Base-by-base conservation (phyloP, 164 flowering plant genomes). In the Magnolia sinica region DNA sequence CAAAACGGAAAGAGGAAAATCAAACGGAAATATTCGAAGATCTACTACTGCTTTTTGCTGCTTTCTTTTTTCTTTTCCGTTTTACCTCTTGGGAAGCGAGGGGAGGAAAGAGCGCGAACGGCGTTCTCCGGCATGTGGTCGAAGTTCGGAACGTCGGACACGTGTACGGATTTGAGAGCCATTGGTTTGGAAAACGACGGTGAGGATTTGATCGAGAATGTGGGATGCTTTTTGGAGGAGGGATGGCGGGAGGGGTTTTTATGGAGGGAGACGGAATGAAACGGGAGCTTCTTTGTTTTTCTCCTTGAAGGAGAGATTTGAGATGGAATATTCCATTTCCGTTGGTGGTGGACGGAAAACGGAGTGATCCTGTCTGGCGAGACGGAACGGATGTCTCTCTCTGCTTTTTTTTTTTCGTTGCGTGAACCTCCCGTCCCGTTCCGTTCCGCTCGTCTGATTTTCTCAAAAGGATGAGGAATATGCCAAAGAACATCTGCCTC, bases 91-190 rank as follows among this genome's bases (percentile, higher is more conserved):
- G 85, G 68, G 66, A 81, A 78, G 1, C 74, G 80, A 13, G 73
- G 8, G 68, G 86, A 72, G 67, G 23, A 78, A 50, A 78, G 68
- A 23, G 86, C 58, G 0, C 85, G 65, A 0, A 84, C 37, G 8
- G 88, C 79, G 27, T 78, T 86, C 20, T 86, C 87, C 0, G 79
- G 76, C 16, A 87, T 85, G 3, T 87, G 89, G 73, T 90, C 88
- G 50, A 91, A 88, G 72, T 81, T 75, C 1, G 88, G 93, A 16
- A 93, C 90, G 72, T 91, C 92, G 77, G 94, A 83, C 73, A 87
- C 91, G 51, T 87, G 91, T 22, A 91, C 91, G 14, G 92, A 93
- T 76, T 88, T 93, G 64, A 91, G 87, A 61, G 94, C 93, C 92
- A 89, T 89, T 75, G 63, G 11, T 51, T 11, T 7, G 29, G 45